Base-by-base conservation (phyloP, 2,329 filamentous ascomycete genomes). In the Pestalotiopsis fici region DNA sequence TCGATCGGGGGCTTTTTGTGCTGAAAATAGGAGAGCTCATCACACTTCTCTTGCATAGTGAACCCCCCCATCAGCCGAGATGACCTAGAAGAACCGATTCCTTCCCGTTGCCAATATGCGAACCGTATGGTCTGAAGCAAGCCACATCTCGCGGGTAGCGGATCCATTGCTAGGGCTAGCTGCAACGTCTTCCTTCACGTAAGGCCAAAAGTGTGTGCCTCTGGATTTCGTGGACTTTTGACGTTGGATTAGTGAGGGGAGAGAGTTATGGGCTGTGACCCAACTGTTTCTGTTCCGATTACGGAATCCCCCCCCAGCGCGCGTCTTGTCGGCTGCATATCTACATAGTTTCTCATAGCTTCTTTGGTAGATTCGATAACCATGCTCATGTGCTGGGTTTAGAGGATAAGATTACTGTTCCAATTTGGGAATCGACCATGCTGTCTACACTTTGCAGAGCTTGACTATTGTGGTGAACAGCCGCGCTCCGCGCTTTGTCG, bases 141-240 rank as follows among this genome's bases (percentile, higher is more conserved):
- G 63, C 63, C 63, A 59, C 63, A 65, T 23, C 43, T 54, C 55
- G 63, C 63, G 25, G 50, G 50, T 31, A 43, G 31, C 27, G 50
- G 31, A 50, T n/a, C 31, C 28, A 7, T 23, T 23, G 31, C 60
- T 37, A 50, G 43, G 43, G 43, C 15, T 50, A 21, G 43, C 43
- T 50, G n/a, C 43, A 18, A 43, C 25, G n/a, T 23, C 18, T 31
- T 35, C 25, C 21, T 25, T 64, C 11, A 23, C 37, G 43, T 15
- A 35, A 61, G 28, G 9, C n/a, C 43, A 50, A n/a, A 18, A 50
- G n/a, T 23, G 9, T 50, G 18, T 18, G 21, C 21, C 43, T 50
- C n/a, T 43, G 13, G 39, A 43, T 18, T n/a, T 50, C 43, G 6
- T 50, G 43, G 43, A 9, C 3, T 9, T 50, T 21, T 7, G 18